Evolutionary conservation across 768 basidiomycete genomes (phyloP).

Genomic region (Suillus sp.): DNA sequence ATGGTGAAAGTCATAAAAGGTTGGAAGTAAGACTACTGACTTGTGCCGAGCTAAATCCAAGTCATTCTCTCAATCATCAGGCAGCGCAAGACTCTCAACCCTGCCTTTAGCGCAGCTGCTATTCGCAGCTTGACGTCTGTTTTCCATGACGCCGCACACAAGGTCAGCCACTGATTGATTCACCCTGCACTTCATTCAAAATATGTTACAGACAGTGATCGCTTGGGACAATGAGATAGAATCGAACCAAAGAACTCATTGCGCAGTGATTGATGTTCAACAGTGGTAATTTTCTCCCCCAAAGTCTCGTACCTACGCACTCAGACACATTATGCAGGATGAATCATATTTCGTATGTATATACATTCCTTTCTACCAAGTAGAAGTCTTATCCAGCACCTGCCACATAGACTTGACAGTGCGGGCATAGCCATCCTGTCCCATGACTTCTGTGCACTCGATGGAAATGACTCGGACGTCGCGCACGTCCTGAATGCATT

Average conservation of each 20-base stretch:
- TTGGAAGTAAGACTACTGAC: not conserved
- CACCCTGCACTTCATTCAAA: not conserved
- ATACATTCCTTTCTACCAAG: not conserved
- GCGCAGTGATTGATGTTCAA: not conserved
- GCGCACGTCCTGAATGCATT: constrained; percentile 30
- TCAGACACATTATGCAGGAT: not conserved
- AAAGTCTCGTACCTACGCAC: not conserved
- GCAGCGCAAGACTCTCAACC: constrained; percentile 52
- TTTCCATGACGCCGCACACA: constrained; percentile 54
- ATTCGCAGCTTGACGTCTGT: constrained; percentile 48
- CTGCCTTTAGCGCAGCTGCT: constrained; percentile 54
- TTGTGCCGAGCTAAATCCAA: not conserved
- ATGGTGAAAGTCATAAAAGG: constrained; percentile 24
- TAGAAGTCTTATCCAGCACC: not conserved
- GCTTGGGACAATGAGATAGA: constrained; percentile 2
- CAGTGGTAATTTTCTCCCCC: not conserved
- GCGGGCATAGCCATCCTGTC: constrained; percentile 49
- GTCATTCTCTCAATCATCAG: constrained; percentile 23
- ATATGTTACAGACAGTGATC: not conserved
- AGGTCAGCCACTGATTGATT: constrained; percentile 33
- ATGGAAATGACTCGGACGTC: constrained; percentile 35
- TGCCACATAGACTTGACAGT: constrained; percentile 40
- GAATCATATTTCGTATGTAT: not conserved
- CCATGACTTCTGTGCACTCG: constrained; percentile 45
- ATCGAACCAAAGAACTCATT: not conserved